Percentiles rank a stretch among this genome's conserved stretches.
Conservation (phyloP, 768 basidiomycete species). For the Mycena alexandri region DNA sequence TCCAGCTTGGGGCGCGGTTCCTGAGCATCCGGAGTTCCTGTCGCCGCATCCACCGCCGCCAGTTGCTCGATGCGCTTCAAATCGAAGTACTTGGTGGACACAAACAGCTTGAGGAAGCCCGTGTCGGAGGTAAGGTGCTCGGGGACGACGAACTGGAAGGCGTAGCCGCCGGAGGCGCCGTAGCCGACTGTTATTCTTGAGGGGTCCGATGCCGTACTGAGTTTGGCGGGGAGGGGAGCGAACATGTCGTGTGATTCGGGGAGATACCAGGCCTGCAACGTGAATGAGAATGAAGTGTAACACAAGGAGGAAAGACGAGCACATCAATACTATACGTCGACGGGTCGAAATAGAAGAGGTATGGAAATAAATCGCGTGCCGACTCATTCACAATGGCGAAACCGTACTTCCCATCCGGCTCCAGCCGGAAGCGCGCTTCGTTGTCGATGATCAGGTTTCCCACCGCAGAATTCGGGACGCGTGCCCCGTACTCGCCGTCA, state of each 20-base stretch:
- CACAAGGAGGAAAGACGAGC: background rate
- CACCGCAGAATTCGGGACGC: constrained; percentile 25
- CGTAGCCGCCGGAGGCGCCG: constrained; percentile 29
- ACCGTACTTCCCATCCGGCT: constrained; percentile 27
- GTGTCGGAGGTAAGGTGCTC: constrained; percentile 49
- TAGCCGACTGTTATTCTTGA: constrained; percentile 30
- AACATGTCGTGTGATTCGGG: constrained; percentile 19
- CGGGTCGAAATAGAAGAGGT: constrained; percentile 22
- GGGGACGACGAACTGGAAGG: constrained; percentile 46
- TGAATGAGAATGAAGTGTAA: background rate
- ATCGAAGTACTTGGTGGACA: constrained; percentile 58
- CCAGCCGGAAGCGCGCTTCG: constrained; percentile 21
- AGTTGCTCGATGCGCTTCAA: constrained; percentile 57
- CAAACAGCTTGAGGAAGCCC: constrained; percentile 62
- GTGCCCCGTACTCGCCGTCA: constrained; percentile 16
- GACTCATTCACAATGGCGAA: no score
- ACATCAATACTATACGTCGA: constrained; percentile 34
- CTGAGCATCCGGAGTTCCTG: background rate
- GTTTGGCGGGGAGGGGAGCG: constrained; percentile 16
- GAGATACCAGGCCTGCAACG: constrained; percentile 28
- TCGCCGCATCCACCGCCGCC: constrained; percentile 20
- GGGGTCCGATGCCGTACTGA: constrained; percentile 3
- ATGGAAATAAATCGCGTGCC: no score
- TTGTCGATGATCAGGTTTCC: constrained; percentile 26
- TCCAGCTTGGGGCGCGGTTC: background rate